phyloP scores from a whole-genome alignment of 163 green algal species.

The Chloromonas sp. region DNA sequence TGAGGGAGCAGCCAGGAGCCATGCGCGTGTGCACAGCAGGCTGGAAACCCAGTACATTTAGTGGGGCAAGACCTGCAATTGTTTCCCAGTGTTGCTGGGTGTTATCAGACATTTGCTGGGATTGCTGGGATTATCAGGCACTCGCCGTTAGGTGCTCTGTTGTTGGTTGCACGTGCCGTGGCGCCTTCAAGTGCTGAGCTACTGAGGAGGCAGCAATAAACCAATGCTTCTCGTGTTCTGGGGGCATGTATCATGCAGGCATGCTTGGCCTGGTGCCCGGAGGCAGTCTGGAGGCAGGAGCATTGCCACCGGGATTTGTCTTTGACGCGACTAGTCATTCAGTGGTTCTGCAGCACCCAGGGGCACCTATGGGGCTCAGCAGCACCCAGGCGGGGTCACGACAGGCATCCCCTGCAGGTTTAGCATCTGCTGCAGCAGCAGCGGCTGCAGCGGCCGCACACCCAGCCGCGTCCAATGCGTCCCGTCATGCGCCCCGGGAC shows the following conservation, averaged over 20 bases:
- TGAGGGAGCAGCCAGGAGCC: too few species aligned
- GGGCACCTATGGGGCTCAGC: background rate
- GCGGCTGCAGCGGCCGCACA: background rate
- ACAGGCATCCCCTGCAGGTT: background rate
- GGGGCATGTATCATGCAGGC: background rate
- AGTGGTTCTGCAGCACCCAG: too few species aligned
- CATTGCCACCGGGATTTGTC: background rate
- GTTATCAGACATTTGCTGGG: too few species aligned
- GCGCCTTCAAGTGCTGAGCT: background rate
- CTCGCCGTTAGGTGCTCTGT: too few species aligned
- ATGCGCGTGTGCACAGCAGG: too few species aligned
- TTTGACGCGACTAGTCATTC: background rate
- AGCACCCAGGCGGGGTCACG: background rate
- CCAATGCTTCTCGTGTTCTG: background rate
- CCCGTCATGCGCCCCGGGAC: too few species aligned
- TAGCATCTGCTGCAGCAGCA: background rate
- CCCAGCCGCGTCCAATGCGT: background rate
- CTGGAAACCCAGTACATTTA: too few species aligned
- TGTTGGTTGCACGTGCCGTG: too few species aligned
- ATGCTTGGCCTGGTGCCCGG: background rate
- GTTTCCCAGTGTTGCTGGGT: too few species aligned
- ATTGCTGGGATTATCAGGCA: too few species aligned
- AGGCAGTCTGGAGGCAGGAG: background rate
- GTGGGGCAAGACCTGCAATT: too few species aligned
- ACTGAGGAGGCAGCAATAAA: background rate